A percentile compares a stretch with the other conserved stretches of the same genome.
These are phyloP conservation scores for Juncus effusus DNA, from an alignment of 176 grass and related monocot genomes.

Conservation along the genomic window DNA sequence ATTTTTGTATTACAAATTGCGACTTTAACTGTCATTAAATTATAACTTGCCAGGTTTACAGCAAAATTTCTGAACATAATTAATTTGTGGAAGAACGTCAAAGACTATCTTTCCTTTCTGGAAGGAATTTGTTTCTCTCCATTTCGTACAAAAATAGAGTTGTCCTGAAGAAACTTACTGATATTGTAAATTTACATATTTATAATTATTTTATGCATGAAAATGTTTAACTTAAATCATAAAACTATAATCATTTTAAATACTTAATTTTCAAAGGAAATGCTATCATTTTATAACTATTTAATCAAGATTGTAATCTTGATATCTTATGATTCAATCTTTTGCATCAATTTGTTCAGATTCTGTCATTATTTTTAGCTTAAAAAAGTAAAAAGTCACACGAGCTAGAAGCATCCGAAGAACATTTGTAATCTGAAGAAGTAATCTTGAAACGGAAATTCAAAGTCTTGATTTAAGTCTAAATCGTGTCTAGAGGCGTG, in stretches of 20 bases:
- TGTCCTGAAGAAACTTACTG: too few species aligned
- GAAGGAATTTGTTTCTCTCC: slow-evolving; percentile 10
- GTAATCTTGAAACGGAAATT: neutral
- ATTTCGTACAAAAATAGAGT: neutral
- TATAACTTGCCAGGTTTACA: slow-evolving; percentile 4
- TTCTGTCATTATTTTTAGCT: too few species aligned
- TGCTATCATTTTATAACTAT: neutral
- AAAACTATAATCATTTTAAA: neutral
- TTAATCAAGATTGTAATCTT: neutral
- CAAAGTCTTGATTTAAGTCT: too few species aligned
- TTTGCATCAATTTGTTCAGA: neutral
- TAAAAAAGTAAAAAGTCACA: too few species aligned
- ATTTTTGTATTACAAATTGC: too few species aligned
- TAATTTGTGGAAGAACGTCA: neutral
- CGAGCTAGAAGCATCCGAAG: too few species aligned
- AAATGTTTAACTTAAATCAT: too few species aligned
- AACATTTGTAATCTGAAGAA: too few species aligned
- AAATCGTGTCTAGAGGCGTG: too few species aligned
- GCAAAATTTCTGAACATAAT: neutral
- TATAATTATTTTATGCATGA: too few species aligned
- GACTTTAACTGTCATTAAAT: slow-evolving; percentile 7
- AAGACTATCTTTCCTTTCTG: neutral
- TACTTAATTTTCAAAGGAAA: neutral
- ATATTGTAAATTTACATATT: too few species aligned
- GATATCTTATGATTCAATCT: neutral